phyloP scores from a whole-genome alignment of 2,329 filamentous ascomycete species.

The Grosmannia serpens region DNA sequence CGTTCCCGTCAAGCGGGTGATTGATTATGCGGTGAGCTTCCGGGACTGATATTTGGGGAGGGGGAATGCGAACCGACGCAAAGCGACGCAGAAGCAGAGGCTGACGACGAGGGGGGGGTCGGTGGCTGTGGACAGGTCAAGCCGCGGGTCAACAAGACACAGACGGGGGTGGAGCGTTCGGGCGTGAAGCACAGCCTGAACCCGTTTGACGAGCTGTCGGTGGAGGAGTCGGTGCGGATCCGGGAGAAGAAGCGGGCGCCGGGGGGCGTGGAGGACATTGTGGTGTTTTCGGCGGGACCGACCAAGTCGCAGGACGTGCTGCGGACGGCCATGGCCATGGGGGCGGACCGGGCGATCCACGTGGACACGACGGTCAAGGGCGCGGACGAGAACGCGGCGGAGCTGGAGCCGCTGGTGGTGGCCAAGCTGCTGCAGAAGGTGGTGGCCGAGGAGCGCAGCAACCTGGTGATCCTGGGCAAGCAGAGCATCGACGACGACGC shows the following conservation, averaged over 20 bases:
- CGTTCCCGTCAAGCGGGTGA: conserved; percentile 72
- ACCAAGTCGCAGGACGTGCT: conserved; percentile 79
- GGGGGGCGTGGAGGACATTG: conserved; percentile 77
- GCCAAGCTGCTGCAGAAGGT: conserved; percentile 79
- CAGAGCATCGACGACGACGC: conserved; percentile 97
- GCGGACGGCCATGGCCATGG: conserved; percentile 97
- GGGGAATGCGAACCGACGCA: neutral
- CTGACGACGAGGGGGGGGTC: neutral
- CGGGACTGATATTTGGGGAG: neutral
- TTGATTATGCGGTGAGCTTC: conserved; percentile 70
- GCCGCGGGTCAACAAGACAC: conserved; percentile 56
- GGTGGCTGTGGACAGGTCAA: conserved; percentile 44
- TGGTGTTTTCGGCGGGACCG: conserved; percentile 79
- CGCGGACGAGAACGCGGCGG: conserved; percentile 59
- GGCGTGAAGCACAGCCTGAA: conserved; percentile 98
- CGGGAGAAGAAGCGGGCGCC: conserved; percentile 71
- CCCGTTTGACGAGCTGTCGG: conserved; percentile 95
- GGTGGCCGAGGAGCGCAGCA: conserved; percentile 73
- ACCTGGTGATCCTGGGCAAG: conserved; percentile 90
- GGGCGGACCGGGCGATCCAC: conserved; percentile 83
- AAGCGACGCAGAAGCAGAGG: neutral
- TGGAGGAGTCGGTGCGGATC: conserved; percentile 91
- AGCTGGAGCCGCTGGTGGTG: conserved; percentile 80
- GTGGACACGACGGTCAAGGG: conserved; percentile 57
- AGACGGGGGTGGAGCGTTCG: conserved; percentile 81